A percentile compares a stretch with the other conserved stretches of the same genome.
Evolutionary conservation across 1,139 yeast species (phyloP).

Genomic region (Suhomyces guaymorum): DNA sequence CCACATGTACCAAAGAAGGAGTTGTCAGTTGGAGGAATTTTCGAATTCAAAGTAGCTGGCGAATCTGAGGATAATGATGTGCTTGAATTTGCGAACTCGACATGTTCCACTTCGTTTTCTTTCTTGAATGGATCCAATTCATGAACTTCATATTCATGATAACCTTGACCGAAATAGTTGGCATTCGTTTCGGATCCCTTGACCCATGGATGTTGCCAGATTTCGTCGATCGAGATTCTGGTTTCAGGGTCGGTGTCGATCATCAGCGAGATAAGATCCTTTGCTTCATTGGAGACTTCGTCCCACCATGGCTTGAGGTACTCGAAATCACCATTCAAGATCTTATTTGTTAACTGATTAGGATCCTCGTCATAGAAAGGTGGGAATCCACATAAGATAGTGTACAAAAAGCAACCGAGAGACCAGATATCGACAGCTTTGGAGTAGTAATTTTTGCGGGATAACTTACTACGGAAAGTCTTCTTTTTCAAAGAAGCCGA

Average conservation of each 20-base stretch:
- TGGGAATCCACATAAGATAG: conserved; percentile 91
- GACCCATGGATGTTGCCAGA: conserved; percentile 58
- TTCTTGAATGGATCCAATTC: conserved; percentile 3
- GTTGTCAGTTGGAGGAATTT: conserved; percentile 5
- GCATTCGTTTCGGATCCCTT: conserved; percentile 12
- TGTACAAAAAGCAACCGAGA: conserved; percentile 87
- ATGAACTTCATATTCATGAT: conserved; percentile 11
- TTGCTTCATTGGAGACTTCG: conserved; percentile 79
- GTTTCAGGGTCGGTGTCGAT: conserved; percentile 62
- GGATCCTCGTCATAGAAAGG: conserved; percentile 92
- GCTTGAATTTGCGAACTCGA: conserved; percentile 11
- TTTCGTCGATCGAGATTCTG: conserved; percentile 62
- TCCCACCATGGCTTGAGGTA: conserved; percentile 98
- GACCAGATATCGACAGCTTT: conserved; percentile 97
- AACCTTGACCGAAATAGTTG: conserved; percentile 12
- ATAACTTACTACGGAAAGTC: conserved; percentile 21
- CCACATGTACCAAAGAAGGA: conserved; percentile 8
- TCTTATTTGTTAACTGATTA: conserved; percentile 77
- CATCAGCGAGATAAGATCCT: conserved; percentile 55
- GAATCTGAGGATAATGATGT: conserved; percentile 6
- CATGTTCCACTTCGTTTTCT: conserved; percentile 13
- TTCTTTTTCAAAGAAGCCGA: conserved; percentile 12
- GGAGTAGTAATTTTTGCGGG: conserved; percentile 76
- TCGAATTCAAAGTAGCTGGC: conserved; percentile 6
- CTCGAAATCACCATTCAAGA: conserved; percentile 78